Evolutionary conservation across 345 rosid genomes (phyloP).

Genomic region (Lepidium didymum): DNA sequence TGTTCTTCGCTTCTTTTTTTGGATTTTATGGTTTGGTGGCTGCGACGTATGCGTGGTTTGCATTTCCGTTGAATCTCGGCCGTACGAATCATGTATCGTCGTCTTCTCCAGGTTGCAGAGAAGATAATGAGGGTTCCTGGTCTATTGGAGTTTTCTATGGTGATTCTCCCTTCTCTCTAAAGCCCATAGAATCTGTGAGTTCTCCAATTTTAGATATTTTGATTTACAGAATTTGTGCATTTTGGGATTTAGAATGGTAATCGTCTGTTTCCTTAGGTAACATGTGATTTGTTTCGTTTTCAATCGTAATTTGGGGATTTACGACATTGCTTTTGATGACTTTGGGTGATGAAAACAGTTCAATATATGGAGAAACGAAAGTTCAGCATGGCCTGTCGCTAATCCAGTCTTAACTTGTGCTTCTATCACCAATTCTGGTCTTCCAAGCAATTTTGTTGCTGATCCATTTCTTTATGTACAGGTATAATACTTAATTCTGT

Average conservation of each 20-base stretch:
- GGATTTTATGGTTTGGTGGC: constrained; percentile 59
- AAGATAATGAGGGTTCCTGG: constrained; percentile 93
- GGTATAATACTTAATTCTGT: constrained; percentile 28
- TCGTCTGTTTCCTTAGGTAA: not conserved
- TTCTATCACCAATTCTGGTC: constrained; percentile 62
- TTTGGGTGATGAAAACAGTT: constrained; percentile 35
- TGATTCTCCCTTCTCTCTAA: constrained; percentile 76
- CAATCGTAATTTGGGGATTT: not conserved
- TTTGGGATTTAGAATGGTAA: not conserved
- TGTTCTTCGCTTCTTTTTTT: constrained; percentile 48
- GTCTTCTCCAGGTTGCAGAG: constrained; percentile 58
- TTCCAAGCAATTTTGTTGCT: constrained; percentile 88
- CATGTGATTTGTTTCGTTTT: not conserved
- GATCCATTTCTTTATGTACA: constrained; percentile 87
- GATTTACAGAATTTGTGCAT: not conserved
- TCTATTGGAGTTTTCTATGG: constrained; percentile 87
- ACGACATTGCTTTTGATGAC: not conserved
- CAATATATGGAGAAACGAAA: constrained; percentile 65
- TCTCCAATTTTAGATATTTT: not conserved
- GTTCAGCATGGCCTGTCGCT: constrained; percentile 90
- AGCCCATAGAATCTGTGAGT: constrained; percentile 82
- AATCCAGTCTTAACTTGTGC: constrained; percentile 95
- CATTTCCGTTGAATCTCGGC: constrained; percentile 31
- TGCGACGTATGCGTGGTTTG: constrained; percentile 49
- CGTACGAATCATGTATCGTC: constrained; percentile 31